These are phyloP conservation scores for Tremella yokohamensis DNA, from an alignment of 768 basidiomycete genomes.

Conservation along the genomic window DNA sequence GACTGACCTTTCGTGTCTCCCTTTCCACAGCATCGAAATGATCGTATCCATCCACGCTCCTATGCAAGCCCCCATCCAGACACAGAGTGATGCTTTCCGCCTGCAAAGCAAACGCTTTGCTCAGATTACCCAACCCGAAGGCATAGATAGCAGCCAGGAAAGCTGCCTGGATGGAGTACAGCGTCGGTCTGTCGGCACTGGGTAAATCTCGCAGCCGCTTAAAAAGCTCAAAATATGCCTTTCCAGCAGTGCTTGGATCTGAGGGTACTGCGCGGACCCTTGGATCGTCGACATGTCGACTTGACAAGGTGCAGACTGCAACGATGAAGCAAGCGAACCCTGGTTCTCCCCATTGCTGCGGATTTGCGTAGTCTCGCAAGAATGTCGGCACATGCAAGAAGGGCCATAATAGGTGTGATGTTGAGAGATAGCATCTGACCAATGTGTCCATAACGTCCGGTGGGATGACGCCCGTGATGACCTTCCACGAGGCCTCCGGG, in stretches of 20 bases:
- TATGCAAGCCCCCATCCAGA: slow-evolving; percentile 83
- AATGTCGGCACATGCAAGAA: slow-evolving; percentile 90
- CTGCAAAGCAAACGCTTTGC: slow-evolving; percentile 77
- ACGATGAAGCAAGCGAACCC: slow-evolving; percentile 93
- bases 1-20: slow-evolving; percentile 69
- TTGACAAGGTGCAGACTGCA: slow-evolving; percentile 84
- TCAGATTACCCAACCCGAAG: slow-evolving; percentile 81
- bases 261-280: slow-evolving; percentile 76
- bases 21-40: slow-evolving; percentile 81
- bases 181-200: slow-evolving; percentile 78
- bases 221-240: slow-evolving; percentile 87
- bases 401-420: slow-evolving; percentile 87
- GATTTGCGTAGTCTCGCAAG: slow-evolving; percentile 84
- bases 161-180: slow-evolving; percentile 87
- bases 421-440: slow-evolving; percentile 68
- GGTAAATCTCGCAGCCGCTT: slow-evolving; percentile 81
- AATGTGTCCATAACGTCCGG: slow-evolving; percentile 85
- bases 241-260: slow-evolving; percentile 83
- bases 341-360: slow-evolving; percentile 91
- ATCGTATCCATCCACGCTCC: slow-evolving; percentile 70
- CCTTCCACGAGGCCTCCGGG: slow-evolving; percentile 80
- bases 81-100: slow-evolving; percentile 83
- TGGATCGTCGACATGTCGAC: slow-evolving; percentile 86
- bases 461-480: slow-evolving; percentile 77
- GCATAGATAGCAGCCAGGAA: slow-evolving; percentile 90